Evolutionary conservation across 148 eudicot genomes (phyloP).

Genomic region (Drosera capensis): DNA sequence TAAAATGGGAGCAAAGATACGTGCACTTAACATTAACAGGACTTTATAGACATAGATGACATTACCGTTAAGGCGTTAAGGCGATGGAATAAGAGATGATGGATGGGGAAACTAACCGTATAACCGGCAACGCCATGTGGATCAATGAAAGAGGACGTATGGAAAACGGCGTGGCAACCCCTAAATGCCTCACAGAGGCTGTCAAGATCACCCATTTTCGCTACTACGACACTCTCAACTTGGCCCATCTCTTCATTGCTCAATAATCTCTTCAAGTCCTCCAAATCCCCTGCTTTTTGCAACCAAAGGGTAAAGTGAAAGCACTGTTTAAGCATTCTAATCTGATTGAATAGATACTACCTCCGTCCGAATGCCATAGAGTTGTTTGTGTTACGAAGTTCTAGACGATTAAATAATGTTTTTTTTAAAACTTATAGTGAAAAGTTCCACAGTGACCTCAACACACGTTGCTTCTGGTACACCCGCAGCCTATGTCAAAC

Average conservation of each 20-base stretch:
- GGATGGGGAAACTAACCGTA: constrained; percentile 11
- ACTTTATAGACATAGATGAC: too few species aligned
- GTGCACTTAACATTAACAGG: too few species aligned
- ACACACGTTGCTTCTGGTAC: too few species aligned
- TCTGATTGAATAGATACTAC: too few species aligned
- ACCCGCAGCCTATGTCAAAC: too few species aligned
- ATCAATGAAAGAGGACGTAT: constrained; percentile 21
- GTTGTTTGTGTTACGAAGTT: too few species aligned
- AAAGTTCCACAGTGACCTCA: too few species aligned
- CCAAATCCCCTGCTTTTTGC: constrained; percentile 12
- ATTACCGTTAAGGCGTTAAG: too few species aligned
- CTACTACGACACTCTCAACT: constrained; percentile 21
- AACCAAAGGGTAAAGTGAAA: not conserved
- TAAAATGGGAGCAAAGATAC: too few species aligned
- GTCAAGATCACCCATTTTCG: constrained; percentile 13
- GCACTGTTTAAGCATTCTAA: not conserved
- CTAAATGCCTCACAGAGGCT: constrained; percentile 15
- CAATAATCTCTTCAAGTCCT: constrained; percentile 14
- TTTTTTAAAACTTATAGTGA: too few species aligned
- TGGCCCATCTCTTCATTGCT: constrained; percentile 11
- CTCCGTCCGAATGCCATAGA: too few species aligned
- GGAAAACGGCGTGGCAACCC: constrained; percentile 20
- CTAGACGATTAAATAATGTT: too few species aligned
- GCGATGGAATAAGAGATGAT: not conserved
- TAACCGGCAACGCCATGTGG: constrained; percentile 21